Conservation (phyloP, 2,329 filamentous ascomycete genomes). For the Epichloe hybrida region DNA sequence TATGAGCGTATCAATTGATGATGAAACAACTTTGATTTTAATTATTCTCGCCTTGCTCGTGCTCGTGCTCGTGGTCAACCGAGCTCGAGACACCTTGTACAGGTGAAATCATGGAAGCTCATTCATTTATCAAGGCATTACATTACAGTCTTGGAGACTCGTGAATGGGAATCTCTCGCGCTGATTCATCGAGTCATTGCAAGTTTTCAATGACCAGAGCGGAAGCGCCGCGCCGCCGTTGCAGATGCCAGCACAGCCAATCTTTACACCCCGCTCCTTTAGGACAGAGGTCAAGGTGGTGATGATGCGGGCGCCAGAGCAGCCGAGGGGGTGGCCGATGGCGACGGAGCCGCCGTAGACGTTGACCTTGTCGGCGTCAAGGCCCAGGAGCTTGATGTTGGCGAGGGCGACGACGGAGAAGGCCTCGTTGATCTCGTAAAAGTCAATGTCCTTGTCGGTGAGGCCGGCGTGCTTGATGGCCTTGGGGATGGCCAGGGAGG, state of each 20-base stretch:
- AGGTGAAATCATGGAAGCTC: neutral
- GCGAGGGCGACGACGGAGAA: conserved; percentile 94
- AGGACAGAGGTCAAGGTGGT: conserved; percentile 82
- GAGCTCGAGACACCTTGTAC: neutral
- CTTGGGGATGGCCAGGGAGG: conserved; percentile 89
- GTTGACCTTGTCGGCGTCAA: conserved; percentile 81
- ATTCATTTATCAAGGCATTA: conserved; percentile 1
- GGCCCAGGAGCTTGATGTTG: conserved; percentile 80
- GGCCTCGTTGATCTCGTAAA: conserved; percentile 98
- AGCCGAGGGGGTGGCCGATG: conserved; percentile 87
- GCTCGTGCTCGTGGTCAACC: neutral
- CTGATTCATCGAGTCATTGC: conserved; percentile 36
- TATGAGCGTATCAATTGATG: neutral
- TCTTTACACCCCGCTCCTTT: conserved; percentile 81
- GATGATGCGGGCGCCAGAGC: conserved; percentile 85
- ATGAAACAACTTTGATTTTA: neutral
- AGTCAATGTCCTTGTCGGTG: conserved; percentile 65
- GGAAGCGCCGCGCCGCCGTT: conserved; percentile 91
- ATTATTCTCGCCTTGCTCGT: neutral
- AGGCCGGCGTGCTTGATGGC: conserved; percentile 89
- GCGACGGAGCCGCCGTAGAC: conserved; percentile 90
- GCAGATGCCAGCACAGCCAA: conserved; percentile 90
- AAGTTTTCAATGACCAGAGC: conserved; percentile 78
- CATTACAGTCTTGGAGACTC: conserved; percentile 4
- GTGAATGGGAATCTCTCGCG: neutral